Conservation (phyloP, 352 stramenopile genomes). For the Phytopythium ostracodes region DNA sequence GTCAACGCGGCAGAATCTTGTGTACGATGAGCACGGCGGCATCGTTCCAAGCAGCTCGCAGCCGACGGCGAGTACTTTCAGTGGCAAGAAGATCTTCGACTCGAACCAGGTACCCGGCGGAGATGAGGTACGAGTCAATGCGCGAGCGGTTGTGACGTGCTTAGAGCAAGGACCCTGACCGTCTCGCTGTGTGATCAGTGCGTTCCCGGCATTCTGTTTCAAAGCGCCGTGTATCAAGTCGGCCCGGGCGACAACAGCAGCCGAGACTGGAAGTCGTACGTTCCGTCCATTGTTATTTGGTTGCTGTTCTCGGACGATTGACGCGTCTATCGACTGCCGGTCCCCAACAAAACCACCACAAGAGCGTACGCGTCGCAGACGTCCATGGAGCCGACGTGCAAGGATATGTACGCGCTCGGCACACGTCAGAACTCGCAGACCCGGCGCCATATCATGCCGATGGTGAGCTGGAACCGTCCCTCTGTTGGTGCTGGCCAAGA, state of each 20-base stretch:
- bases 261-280: conserved; percentile 72
- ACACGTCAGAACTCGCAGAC: conserved; percentile 53
- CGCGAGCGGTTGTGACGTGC: conserved; percentile 11
- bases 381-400: conserved; percentile 40
- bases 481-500: not conserved
- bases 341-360: not conserved
- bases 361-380: conserved; percentile 66
- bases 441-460: conserved; percentile 55
- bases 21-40: conserved; percentile 47
- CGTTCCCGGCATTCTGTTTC: conserved; percentile 51
- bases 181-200: too few relatives aligned
- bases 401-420: conserved; percentile 41
- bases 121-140: conserved; percentile 4
- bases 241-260: conserved; percentile 7
- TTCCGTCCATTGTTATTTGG: not conserved
- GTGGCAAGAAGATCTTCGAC: conserved; percentile 59
- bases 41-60: conserved; percentile 40
- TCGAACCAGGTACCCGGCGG: conserved; percentile 29
- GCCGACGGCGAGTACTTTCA: conserved; percentile 13
- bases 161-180: not conserved
- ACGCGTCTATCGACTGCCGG: not conserved
- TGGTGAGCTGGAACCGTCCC: conserved; percentile 24
- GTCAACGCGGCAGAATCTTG: conserved; percentile 32
- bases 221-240: conserved; percentile 66
- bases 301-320: not conserved